Percentiles rank a stretch among this genome's conserved stretches.
Conservation (phyloP, 805 yeast species). For the Metschnikowia bowlesiae region DNA sequence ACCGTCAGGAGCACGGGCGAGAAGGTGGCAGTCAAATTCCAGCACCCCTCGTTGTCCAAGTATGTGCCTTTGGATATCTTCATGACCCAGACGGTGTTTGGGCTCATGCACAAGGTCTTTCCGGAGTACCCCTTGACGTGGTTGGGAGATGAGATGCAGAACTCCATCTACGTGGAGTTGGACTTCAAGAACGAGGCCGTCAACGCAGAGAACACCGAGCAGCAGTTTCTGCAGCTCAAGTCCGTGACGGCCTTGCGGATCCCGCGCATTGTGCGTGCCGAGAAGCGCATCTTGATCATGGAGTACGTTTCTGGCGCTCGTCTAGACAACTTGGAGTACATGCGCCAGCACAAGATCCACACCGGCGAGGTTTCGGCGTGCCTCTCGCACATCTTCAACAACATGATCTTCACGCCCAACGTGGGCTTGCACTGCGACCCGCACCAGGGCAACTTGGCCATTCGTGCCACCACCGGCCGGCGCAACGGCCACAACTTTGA, state of each 20-base stretch:
- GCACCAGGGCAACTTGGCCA: conserved; percentile 94
- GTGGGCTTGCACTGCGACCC: conserved; percentile 97
- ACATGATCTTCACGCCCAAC: conserved; percentile 91
- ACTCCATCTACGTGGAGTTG: conserved; percentile 83
- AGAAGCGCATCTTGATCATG: conserved; percentile 76
- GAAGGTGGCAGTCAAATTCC: conserved; percentile 89
- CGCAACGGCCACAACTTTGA: conserved; percentile 71
- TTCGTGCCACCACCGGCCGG: conserved; percentile 36
- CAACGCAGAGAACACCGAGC: conserved; percentile 68
- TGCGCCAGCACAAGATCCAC: conserved; percentile 61
- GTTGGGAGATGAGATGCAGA: conserved; percentile 91
- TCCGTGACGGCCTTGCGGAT: conserved; percentile 70
- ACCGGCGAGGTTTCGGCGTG: conserved; percentile 79
- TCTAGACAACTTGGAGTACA: conserved; percentile 66
- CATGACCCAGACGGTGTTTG: conserved; percentile 72
- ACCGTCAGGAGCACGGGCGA: conserved; percentile 52
- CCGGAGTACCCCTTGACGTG: conserved; percentile 93
- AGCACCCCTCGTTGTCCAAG: conserved; percentile 81
- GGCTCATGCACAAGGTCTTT: conserved; percentile 67
- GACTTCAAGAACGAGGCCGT: conserved; percentile 83
- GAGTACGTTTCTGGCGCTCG: conserved; percentile 80
- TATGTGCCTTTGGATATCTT: conserved; percentile 88
- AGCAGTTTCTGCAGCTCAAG: conserved; percentile 56
- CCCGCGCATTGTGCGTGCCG: conserved; percentile 66
- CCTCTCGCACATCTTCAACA: conserved; percentile 84